These are phyloP conservation scores for Alternaria gansuensis DNA, from an alignment of 2,329 filamentous ascomycete genomes.

Conservation along the genomic window DNA sequence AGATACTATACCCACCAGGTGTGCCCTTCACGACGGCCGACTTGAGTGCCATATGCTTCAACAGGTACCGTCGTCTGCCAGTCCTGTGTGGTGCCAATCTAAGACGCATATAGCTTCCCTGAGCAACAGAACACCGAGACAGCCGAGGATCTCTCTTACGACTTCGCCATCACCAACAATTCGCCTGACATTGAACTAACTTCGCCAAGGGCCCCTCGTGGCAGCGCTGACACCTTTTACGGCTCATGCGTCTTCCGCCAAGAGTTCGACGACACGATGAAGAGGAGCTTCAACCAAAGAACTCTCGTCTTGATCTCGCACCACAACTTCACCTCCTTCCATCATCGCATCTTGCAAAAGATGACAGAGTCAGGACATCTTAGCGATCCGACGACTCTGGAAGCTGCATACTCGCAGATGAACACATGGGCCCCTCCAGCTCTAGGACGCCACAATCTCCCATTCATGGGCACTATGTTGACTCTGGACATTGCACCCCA, in stretches of 20 bases:
- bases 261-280: conserved; percentile 54
- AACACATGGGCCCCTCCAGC: conserved; percentile 50
- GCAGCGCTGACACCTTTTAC: conserved; percentile 50
- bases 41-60: conserved; percentile 56
- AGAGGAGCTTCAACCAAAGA: conserved; percentile 55
- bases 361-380: conserved; percentile 52
- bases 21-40: conserved; percentile 51
- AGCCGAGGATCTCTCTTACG: conserved; percentile 51
- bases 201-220: conserved; percentile 53
- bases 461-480: conserved; percentile 52
- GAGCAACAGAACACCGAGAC: conserved; percentile 56
- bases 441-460: conserved; percentile 51
- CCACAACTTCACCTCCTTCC: conserved; percentile 53
- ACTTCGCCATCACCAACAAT: conserved; percentile 54
- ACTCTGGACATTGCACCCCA: conserved; percentile 54
- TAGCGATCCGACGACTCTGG: conserved; percentile 52
- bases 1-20: conserved; percentile 54
- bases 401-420: conserved; percentile 52
- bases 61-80: conserved; percentile 40
- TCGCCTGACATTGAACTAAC: conserved; percentile 65
- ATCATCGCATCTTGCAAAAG: conserved; percentile 46
- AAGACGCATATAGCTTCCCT: conserved; percentile 48
- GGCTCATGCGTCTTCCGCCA: conserved; percentile 54
- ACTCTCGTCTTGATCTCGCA: conserved; percentile 54
- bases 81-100: conserved; percentile 9